Conservation (phyloP, 495 filamentous ascomycete species). For the Aspergillus affinis region DNA sequence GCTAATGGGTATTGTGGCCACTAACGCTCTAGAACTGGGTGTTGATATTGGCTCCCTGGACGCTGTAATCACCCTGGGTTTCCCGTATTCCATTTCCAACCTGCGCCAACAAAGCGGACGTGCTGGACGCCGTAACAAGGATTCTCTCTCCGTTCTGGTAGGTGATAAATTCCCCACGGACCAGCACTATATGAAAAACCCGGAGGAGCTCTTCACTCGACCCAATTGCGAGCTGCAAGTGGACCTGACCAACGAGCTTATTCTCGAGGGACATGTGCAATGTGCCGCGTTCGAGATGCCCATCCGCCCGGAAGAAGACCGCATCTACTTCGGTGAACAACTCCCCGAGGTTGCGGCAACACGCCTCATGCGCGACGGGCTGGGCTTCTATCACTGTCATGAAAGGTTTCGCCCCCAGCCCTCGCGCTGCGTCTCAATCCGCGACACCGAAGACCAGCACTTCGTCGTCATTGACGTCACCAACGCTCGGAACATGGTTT, state of each 20-base stretch:
- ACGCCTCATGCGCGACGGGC: slow-evolving; percentile 67
- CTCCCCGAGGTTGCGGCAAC: slow-evolving; percentile 71
- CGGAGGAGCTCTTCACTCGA: slow-evolving; percentile 92
- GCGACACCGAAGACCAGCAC: slow-evolving; percentile 88
- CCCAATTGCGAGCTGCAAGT: slow-evolving; percentile 88
- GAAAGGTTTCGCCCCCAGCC: slow-evolving; percentile 85
- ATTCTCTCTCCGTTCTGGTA: slow-evolving; percentile 86
- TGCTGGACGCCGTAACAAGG: slow-evolving; percentile 89
- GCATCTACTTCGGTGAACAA: slow-evolving; percentile 74
- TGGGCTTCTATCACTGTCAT: slow-evolving; percentile 87
- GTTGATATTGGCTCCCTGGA: slow-evolving; percentile 96
- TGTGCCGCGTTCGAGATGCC: slow-evolving; percentile 96
- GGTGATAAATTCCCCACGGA: slow-evolving; percentile 93
- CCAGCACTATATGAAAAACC: slow-evolving; percentile 96
- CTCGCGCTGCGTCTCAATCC: slow-evolving; percentile 79
- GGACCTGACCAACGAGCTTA: slow-evolving; percentile 85
- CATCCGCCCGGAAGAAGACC: slow-evolving; percentile 73
- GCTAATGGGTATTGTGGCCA: slow-evolving; percentile 90
- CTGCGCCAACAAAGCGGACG: slow-evolving; percentile 92
- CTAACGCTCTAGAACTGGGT: slow-evolving; percentile 87
- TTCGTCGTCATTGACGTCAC: slow-evolving; percentile 93
- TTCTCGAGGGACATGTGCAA: slow-evolving; percentile 91
- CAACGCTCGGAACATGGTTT: slow-evolving; percentile 73
- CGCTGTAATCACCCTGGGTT: slow-evolving; percentile 90
- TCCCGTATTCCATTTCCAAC: slow-evolving; percentile 93